Conservation (phyloP, 2,329 filamentous ascomycete genomes). For the Monosporascus sp. region DNA sequence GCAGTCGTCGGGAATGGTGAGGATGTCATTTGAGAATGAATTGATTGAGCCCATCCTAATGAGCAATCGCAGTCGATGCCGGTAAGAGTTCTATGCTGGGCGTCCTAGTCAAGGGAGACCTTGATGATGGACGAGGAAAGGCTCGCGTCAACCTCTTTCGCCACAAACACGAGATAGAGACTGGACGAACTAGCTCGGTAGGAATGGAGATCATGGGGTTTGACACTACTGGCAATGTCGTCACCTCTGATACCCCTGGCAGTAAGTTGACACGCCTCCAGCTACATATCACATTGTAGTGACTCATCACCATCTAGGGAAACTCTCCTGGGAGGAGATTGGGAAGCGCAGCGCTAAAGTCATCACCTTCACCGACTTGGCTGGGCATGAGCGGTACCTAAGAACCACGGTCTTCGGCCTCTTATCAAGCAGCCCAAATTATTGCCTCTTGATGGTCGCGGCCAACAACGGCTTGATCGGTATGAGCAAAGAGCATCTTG, state of each 20-base stretch:
- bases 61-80: conserved; percentile 64
- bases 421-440: conserved; percentile 90
- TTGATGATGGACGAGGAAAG: conserved; percentile 91
- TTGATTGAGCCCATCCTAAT: conserved; percentile 7
- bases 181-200: conserved; percentile 89
- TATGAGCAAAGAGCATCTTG: conserved; percentile 97
- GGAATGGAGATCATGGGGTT: conserved; percentile 99
- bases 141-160: conserved; percentile 93
- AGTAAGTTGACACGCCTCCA: conserved; percentile 45
- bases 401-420: conserved; percentile 95
- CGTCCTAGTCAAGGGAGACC: conserved; percentile 88
- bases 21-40: conserved; percentile 16
- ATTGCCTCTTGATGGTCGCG: conserved; percentile 96
- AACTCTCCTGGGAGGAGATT: conserved; percentile 94
- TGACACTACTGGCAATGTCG: conserved; percentile 76
- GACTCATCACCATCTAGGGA: conserved; percentile 32
- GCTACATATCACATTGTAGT: background rate
- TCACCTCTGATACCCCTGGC: conserved; percentile 75
- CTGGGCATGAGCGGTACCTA: conserved; percentile 91
- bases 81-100: conserved; percentile 96
- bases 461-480: conserved; percentile 96
- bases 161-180: conserved; percentile 97
- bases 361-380: conserved; percentile 91
- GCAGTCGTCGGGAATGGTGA: conserved; percentile 90
- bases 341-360: conserved; percentile 93